phyloP scores from a whole-genome alignment of 2,329 filamentous ascomycete genomes.

The Bisporella sp. region DNA sequence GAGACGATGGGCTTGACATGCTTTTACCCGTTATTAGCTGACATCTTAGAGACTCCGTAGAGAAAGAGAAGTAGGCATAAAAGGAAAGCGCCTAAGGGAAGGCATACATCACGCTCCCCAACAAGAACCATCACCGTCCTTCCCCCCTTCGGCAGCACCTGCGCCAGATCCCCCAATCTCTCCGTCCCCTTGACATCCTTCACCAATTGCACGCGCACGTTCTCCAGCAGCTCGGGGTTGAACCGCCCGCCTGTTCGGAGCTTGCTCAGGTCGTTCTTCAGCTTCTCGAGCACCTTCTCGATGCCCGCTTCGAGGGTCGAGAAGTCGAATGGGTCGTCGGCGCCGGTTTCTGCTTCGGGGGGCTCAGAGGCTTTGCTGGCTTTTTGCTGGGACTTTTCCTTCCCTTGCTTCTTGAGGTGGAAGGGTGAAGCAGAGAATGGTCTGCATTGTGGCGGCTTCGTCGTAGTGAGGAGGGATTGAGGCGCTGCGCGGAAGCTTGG shows the following conservation, averaged over 20 bases:
- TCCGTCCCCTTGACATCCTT: constrained; percentile 45
- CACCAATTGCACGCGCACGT: constrained; percentile 49
- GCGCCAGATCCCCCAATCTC: constrained; percentile 54
- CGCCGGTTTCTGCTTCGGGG: constrained; percentile 3
- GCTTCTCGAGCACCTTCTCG: constrained; percentile 42
- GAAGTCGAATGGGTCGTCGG: constrained; percentile 53
- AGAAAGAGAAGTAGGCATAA: too few relatives aligned
- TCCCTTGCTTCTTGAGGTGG: constrained; percentile 20
- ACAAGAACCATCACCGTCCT: constrained; percentile 54
- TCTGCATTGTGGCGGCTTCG: background rate
- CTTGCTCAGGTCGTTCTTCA: constrained; percentile 56
- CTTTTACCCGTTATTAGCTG: constrained; percentile 21
- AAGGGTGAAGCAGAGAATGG: constrained; percentile 10
- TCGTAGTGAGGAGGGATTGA: too few relatives aligned
- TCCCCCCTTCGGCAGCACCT: constrained; percentile 58
- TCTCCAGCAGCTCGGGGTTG: constrained; percentile 55
- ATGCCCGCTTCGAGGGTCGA: constrained; percentile 49
- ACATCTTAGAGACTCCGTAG: too few relatives aligned
- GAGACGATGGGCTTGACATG: constrained; percentile 47
- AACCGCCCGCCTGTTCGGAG: constrained; percentile 55
- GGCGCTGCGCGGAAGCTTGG: too few relatives aligned
- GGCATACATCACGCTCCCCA: constrained; percentile 54
- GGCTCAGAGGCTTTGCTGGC: background rate
- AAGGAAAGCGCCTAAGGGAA: background rate
- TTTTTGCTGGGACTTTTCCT: constrained; percentile 8